These are phyloP conservation scores for Conringia planisiliqua DNA, from an alignment of 345 rosid species.

Conservation along the genomic window DNA sequence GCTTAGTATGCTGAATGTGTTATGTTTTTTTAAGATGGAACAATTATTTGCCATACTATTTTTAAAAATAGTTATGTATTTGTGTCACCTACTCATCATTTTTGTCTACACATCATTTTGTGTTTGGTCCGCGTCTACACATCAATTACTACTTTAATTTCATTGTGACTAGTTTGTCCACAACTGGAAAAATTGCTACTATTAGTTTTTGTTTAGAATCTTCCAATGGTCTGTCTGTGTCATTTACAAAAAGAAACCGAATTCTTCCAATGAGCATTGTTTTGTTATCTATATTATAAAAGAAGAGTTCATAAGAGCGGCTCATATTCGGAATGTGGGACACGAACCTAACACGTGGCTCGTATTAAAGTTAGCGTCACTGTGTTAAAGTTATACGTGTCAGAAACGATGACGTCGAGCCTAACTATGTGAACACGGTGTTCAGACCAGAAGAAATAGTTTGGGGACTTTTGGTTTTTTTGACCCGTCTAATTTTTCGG, in stretches of 20 bases:
- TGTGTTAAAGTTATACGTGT: slow-evolving; percentile 19
- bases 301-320: background rate
- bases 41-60: too few relatives aligned
- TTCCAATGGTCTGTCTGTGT: background rate
- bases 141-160: too few relatives aligned
- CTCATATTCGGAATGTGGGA: background rate
- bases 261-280: background rate
- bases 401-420: slow-evolving; percentile 25
- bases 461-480: slow-evolving; percentile 17
- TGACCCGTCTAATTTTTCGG: background rate
- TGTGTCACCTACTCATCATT: too few relatives aligned
- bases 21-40: too few relatives aligned
- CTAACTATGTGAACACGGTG: background rate
- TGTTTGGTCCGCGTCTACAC: too few relatives aligned
- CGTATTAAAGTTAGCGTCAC: background rate
- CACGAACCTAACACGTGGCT: slow-evolving; percentile 26
- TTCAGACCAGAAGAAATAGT: background rate
- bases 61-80: too few relatives aligned
- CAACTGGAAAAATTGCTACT: too few relatives aligned
- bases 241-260: background rate
- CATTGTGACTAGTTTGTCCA: too few relatives aligned
- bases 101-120: too few relatives aligned
- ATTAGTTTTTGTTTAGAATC: too few relatives aligned
- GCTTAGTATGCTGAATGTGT: too few relatives aligned
- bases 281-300: background rate